Conservation (phyloP, 257 asterid genomes). For the Solanum medicagineum region DNA sequence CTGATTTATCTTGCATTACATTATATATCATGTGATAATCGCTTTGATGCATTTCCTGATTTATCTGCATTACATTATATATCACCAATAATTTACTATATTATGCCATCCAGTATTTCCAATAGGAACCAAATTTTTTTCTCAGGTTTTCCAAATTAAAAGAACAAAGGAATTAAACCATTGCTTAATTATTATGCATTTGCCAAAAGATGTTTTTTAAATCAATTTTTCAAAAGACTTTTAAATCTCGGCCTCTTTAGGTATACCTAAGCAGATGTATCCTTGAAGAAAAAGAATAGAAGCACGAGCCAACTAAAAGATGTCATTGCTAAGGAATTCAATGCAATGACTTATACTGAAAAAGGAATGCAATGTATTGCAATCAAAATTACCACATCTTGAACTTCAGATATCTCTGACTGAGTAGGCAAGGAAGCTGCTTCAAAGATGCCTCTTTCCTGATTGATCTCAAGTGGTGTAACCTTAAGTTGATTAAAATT, state of each 20-base stretch:
- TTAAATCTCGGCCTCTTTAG: neutral
- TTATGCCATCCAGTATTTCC: neutral
- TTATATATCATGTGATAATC: neutral
- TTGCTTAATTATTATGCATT: neutral
- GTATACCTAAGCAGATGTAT: neutral
- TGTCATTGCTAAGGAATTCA: neutral
- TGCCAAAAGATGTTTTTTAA: neutral
- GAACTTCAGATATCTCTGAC: constrained; percentile 91
- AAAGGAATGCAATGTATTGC: neutral
- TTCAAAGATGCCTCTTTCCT: constrained; percentile 46
- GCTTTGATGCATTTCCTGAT: neutral
- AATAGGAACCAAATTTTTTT: neutral
- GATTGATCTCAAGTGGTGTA: constrained; percentile 32
- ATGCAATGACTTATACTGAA: neutral
- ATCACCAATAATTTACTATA: neutral
- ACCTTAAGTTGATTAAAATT: constrained; percentile 33
- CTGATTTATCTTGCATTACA: neutral
- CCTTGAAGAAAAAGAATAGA: neutral
- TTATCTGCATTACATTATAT: neutral
- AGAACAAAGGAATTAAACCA: neutral
- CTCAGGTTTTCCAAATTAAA: neutral
- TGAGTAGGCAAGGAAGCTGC: constrained; percentile 37
- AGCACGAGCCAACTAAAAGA: neutral
- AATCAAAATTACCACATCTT: constrained; percentile 54
- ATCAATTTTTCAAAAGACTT: neutral